phyloP scores from a whole-genome alignment of 371 early-diverging fungal species.

The Catenaria anguillulae region DNA sequence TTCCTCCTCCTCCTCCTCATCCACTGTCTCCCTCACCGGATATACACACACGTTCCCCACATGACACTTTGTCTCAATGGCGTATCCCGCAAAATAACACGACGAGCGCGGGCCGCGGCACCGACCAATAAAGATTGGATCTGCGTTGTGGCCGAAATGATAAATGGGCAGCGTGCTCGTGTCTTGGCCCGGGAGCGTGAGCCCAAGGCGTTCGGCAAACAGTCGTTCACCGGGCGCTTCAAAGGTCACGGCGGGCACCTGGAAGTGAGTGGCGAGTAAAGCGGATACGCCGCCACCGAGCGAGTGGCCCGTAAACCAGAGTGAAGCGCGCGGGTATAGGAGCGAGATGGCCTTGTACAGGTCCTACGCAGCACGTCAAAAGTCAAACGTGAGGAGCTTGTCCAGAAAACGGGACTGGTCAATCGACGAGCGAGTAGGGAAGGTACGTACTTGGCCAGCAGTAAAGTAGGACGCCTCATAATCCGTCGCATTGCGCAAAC shows the following conservation, averaged over 20 bases:
- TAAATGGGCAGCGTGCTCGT: slow-evolving; percentile 54
- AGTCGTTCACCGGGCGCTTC: slow-evolving; percentile 76
- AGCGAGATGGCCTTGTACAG: slow-evolving; percentile 42
- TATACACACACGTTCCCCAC: slow-evolving; percentile 40
- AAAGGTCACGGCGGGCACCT: slow-evolving; percentile 65
- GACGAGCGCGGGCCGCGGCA: slow-evolving; percentile 40
- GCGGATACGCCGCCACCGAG: slow-evolving; percentile 76
- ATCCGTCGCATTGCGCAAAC: slow-evolving; percentile 42
- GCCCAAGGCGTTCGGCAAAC: slow-evolving; percentile 62
- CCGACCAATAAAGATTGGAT: slow-evolving; percentile 78
- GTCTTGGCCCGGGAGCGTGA: slow-evolving; percentile 28
- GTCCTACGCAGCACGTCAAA: slow-evolving; percentile 22
- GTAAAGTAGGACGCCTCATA: slow-evolving; percentile 60
- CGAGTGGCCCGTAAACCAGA: slow-evolving; percentile 88
- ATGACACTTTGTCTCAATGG: slow-evolving; percentile 64
- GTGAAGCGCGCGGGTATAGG: slow-evolving; percentile 46
- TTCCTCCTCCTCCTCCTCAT: slow-evolving; percentile 23
- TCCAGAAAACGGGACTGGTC: background rate
- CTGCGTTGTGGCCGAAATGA: slow-evolving; percentile 84
- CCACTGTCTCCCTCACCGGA: slow-evolving; percentile 2
- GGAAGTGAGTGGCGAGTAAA: slow-evolving; percentile 69
- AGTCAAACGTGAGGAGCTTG: too few species aligned
- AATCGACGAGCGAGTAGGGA: background rate
- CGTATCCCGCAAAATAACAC: slow-evolving; percentile 84
- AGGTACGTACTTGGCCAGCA: slow-evolving; percentile 48